These are phyloP conservation scores for Balamuthia mandrillaris DNA, from an alignment of 208 protist species.

Conservation along the genomic window DNA sequence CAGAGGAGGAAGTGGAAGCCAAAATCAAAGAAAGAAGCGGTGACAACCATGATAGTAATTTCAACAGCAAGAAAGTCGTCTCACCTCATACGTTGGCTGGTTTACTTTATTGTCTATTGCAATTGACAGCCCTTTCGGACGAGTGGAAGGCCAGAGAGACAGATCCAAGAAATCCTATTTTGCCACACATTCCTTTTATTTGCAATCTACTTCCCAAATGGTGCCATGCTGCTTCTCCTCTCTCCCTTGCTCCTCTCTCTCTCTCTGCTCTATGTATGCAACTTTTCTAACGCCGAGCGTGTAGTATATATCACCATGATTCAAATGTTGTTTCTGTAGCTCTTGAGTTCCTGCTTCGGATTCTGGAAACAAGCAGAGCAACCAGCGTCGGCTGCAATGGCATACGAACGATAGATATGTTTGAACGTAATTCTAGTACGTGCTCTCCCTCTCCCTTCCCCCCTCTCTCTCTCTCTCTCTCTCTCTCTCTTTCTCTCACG, in stretches of 20 bases:
- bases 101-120: conserved; percentile 11
- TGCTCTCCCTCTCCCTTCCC: neutral
- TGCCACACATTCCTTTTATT: neutral
- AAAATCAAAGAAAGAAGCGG: neutral
- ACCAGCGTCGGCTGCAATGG: no score
- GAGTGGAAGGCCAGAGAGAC: conserved; percentile 11
- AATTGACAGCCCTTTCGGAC: neutral
- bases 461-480: no score
- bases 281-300: neutral
- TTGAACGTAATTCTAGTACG: no score
- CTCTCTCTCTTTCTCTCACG: no score
- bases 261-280: neutral
- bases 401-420: no score
- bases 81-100: neutral
- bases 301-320: conserved; percentile 6
- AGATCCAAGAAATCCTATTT: conserved; percentile 24
- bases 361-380: no score
- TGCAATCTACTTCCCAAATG: neutral
- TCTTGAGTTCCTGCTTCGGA: neutral
- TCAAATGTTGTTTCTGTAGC: neutral
- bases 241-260: neutral
- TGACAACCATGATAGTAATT: neutral
- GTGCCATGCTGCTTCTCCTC: neutral
- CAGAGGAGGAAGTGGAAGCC: no score
- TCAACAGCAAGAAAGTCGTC: neutral